phyloP scores from a whole-genome alignment of 2,329 filamentous ascomycete genomes.

The Zymoseptoria pseudotritici region DNA sequence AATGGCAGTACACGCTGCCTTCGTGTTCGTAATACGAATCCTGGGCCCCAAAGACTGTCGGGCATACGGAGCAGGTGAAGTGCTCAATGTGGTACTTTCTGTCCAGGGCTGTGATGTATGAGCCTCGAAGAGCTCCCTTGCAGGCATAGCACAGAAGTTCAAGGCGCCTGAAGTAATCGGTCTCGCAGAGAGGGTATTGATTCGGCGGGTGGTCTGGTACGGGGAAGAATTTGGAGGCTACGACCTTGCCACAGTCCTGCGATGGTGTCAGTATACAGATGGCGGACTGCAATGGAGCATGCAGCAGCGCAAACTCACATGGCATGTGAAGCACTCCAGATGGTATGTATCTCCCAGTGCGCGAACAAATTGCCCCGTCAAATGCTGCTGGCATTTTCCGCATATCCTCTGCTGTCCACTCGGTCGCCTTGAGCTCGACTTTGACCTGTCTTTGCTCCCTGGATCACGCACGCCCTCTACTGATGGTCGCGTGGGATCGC shows the following conservation, averaged over 20 bases:
- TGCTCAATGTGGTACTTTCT: slow-evolving; percentile 99
- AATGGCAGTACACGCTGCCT: slow-evolving; percentile 93
- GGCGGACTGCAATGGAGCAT: slow-evolving; percentile 8
- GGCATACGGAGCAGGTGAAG: slow-evolving; percentile 95
- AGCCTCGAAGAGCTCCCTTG: slow-evolving; percentile 84
- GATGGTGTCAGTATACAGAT: slow-evolving; percentile 17
- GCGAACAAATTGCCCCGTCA: slow-evolving; percentile 93
- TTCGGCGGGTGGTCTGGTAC: slow-evolving; percentile 82
- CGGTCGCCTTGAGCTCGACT: slow-evolving; percentile 21
- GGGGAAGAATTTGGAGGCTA: slow-evolving; percentile 98
- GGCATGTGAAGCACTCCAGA: slow-evolving; percentile 94
- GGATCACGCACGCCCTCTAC: slow-evolving; percentile 11
- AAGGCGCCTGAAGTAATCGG: slow-evolving; percentile 89
- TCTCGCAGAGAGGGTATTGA: slow-evolving; percentile 95
- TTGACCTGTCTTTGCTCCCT: slow-evolving; percentile 19
- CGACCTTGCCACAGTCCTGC: slow-evolving; percentile 95
- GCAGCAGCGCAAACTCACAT: slow-evolving; percentile 53
- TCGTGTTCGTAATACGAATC: slow-evolving; percentile 99
- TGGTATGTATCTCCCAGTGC: slow-evolving; percentile 92
- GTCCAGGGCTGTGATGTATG: slow-evolving; percentile 95
- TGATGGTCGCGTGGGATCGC: slow-evolving; percentile 7
- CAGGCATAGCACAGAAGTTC: slow-evolving; percentile 88
- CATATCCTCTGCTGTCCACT: slow-evolving; percentile 41
- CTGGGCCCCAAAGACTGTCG: slow-evolving; percentile 94
- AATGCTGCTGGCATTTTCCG: slow-evolving; percentile 78